A percentile compares a stretch with the other conserved stretches of the same genome.
phyloP scores from a whole-genome alignment of 2,329 filamentous ascomycete species.

The Venturia oleaginea region DNA sequence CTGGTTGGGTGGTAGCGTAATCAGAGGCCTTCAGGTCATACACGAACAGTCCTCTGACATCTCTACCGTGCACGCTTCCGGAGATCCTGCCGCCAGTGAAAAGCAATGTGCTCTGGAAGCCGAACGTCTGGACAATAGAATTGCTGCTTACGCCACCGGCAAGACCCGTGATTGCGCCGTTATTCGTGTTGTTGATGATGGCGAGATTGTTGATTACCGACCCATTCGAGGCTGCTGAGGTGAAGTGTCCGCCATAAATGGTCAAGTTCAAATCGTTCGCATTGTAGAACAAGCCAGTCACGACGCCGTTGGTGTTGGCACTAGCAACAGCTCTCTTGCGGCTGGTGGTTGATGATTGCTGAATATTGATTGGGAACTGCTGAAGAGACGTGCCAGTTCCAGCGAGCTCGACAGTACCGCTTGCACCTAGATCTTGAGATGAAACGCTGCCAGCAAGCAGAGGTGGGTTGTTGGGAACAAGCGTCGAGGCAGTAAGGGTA shows the following conservation, averaged over 20 bases:
- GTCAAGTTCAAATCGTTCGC: conserved; percentile 67
- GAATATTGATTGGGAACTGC: conserved; percentile 47
- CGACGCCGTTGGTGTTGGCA: conserved; percentile 52
- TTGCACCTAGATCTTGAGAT: conserved; percentile 63
- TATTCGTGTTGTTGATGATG: conserved; percentile 69
- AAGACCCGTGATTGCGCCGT: conserved; percentile 59
- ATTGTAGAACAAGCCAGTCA: conserved; percentile 69
- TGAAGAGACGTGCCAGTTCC: conserved; percentile 27
- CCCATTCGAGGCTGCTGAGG: conserved; percentile 57
- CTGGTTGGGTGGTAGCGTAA: conserved; percentile 60
- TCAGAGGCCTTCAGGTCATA: conserved; percentile 63
- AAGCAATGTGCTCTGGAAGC: conserved; percentile 56
- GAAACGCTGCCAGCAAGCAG: conserved; percentile 78
- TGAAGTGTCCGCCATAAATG: conserved; percentile 80
- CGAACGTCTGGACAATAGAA: conserved; percentile 68
- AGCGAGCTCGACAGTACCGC: conserved; percentile 61
- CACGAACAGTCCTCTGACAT: conserved; percentile 64
- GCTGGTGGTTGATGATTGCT: conserved; percentile 19
- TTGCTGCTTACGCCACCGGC: conserved; percentile 55
- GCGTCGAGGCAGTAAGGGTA: conserved; percentile 60
- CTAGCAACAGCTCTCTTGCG: conserved; percentile 35
- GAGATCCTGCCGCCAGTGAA: conserved; percentile 76
- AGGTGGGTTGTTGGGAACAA: conserved; percentile 52
- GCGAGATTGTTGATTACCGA: conserved; percentile 69
- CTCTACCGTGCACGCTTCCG: conserved; percentile 55